Evolutionary conservation across 2,329 filamentous ascomycete genomes (phyloP).

Genomic region (Epichloe bromicola): DNA sequence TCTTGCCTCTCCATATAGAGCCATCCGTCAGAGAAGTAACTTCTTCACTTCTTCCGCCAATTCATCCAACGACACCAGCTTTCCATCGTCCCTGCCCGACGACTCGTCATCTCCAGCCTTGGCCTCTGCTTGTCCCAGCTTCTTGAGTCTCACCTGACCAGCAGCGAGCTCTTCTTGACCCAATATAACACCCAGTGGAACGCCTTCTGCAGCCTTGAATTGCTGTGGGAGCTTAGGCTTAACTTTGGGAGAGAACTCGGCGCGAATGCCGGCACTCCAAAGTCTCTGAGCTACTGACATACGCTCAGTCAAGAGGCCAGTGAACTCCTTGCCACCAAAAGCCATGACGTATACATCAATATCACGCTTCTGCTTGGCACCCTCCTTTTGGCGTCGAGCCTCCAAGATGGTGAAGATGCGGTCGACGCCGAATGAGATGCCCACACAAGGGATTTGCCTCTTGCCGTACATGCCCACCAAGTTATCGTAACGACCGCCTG

Average conservation of each 20-base stretch:
- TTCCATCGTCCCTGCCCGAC: slow-evolving; percentile 72
- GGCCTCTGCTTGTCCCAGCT: slow-evolving; percentile 56
- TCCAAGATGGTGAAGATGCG: slow-evolving; percentile 90
- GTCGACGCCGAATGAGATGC: slow-evolving; percentile 85
- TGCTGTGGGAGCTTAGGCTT: slow-evolving; percentile 82
- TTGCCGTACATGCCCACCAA: slow-evolving; percentile 92
- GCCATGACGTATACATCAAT: slow-evolving; percentile 88
- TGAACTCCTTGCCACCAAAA: slow-evolving; percentile 76
- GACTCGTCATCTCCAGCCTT: slow-evolving; percentile 63
- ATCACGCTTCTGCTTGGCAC: slow-evolving; percentile 48
- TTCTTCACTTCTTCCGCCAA: slow-evolving; percentile 50
- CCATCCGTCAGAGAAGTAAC: slow-evolving; percentile 6
- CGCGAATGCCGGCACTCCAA: slow-evolving; percentile 72
- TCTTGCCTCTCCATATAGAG: no score
- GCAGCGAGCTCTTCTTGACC: slow-evolving; percentile 78
- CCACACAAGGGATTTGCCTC: slow-evolving; percentile 52
- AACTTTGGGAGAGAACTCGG: slow-evolving; percentile 79
- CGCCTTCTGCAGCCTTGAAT: slow-evolving; percentile 83
- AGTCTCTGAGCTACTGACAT: slow-evolving; percentile 65
- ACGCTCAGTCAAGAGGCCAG: slow-evolving; percentile 67
- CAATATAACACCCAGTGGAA: slow-evolving; percentile 79
- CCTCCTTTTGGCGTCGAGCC: slow-evolving; percentile 52
- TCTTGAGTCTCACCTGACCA: slow-evolving; percentile 81
- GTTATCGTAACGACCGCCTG: slow-evolving; percentile 84
- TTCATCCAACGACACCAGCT: slow-evolving; percentile 52